Evolutionary conservation across 2,329 filamentous ascomycete genomes (phyloP).

Genomic region (Cladophialophora yegresii): DNA sequence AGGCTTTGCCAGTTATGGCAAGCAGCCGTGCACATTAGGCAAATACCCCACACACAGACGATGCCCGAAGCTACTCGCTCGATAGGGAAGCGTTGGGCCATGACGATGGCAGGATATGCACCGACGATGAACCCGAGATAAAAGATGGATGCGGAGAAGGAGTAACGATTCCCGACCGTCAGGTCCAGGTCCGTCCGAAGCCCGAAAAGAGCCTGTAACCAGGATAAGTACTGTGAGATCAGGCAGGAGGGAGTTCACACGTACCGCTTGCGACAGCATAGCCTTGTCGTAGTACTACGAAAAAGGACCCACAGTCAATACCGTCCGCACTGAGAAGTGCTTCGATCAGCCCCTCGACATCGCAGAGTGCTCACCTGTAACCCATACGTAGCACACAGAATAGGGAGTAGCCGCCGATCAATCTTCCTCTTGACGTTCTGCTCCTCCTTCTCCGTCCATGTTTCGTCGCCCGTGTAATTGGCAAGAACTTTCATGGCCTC

Average conservation of each 20-base stretch:
- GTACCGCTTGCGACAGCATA: slow-evolving; percentile 57
- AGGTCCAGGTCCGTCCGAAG: slow-evolving; percentile 48
- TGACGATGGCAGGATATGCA: slow-evolving; percentile 71
- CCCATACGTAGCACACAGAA: slow-evolving; percentile 55
- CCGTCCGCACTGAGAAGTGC: background rate
- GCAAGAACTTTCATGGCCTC: slow-evolving; percentile 31
- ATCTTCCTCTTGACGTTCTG: slow-evolving; percentile 26
- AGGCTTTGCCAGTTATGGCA: slow-evolving; percentile 65
- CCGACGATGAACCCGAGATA: slow-evolving; percentile 78
- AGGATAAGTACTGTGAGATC: background rate
- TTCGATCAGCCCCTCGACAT: slow-evolving; percentile 56
- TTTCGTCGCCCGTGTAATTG: slow-evolving; percentile 22
- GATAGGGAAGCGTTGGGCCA: slow-evolving; percentile 66
- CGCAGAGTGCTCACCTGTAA: slow-evolving; percentile 45
- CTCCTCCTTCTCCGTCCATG: slow-evolving; percentile 25
- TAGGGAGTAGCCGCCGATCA: slow-evolving; percentile 51
- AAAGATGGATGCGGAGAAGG: slow-evolving; percentile 44
- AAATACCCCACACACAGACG: slow-evolving; percentile 65
- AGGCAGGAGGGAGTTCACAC: background rate
- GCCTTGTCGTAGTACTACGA: slow-evolving; percentile 39
- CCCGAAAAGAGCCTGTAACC: slow-evolving; percentile 46
- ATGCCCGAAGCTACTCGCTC: slow-evolving; percentile 63
- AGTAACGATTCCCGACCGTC: slow-evolving; percentile 47
- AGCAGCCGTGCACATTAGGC: slow-evolving; percentile 69
- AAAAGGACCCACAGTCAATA: background rate